phyloP scores from a whole-genome alignment of 441 rosid species.

The Rhodomyrtus psidioides region DNA sequence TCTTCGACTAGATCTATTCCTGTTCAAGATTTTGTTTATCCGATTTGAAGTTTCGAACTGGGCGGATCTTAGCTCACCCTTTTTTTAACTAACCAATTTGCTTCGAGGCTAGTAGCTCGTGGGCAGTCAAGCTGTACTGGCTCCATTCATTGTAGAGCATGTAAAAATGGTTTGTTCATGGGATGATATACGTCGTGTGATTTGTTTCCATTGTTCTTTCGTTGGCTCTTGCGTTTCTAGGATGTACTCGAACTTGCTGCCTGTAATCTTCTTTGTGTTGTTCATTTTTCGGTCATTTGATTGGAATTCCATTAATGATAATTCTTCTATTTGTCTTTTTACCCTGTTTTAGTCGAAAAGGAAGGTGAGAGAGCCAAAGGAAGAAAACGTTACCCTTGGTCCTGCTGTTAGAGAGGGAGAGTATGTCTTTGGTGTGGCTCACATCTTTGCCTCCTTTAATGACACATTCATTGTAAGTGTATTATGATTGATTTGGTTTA shows the following conservation, averaged over 20 bases:
- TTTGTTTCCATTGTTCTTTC: neutral
- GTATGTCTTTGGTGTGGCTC: slow-evolving; percentile 67
- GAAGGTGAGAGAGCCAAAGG: slow-evolving; percentile 70
- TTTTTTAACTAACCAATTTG: no score
- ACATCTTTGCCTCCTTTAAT: slow-evolving; percentile 72
- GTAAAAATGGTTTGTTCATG: neutral
- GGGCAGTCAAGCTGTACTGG: neutral
- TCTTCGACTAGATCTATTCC: neutral
- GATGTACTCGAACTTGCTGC: neutral
- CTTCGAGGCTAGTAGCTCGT: neutral
- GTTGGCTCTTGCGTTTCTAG: neutral
- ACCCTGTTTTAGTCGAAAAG: slow-evolving; percentile 39
- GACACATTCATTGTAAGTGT: slow-evolving; percentile 65
- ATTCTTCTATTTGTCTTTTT: neutral
- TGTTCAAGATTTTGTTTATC: neutral
- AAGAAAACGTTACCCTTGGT: slow-evolving; percentile 62
- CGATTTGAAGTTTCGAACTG: neutral
- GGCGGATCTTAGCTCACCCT: neutral
- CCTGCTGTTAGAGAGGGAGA: slow-evolving; percentile 66
- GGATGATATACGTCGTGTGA: neutral
- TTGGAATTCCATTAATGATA: neutral
- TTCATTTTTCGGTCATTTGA: neutral
- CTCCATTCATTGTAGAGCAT: neutral
- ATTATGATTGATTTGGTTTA: neutral
- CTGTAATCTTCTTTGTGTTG: neutral